Base-by-base conservation (phyloP, 352 stramenopile genomes). In the Vaucheria bursata region DNA sequence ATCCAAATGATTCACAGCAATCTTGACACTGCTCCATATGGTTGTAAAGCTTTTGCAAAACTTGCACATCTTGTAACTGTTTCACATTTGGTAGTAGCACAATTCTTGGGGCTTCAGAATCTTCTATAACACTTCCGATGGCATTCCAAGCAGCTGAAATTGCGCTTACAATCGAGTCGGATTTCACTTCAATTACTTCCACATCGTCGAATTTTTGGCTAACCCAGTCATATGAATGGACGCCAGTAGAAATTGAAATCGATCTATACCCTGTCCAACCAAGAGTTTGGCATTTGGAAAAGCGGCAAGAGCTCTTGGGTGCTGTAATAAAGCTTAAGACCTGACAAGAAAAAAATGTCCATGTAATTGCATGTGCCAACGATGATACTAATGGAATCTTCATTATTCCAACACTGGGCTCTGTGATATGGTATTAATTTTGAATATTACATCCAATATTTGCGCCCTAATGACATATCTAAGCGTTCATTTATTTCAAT, bases 11-110 rank as follows among this genome's bases (percentile, higher is more conserved):
- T 36, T 83, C 78, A 36, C 78, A 83, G 29, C 72, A 77, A 33
- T 83, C 78, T 59, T 83, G 78, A 59, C 78, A 83, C 71, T 81
- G 72, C 71, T 78, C 71, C 36, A 83, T 64, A 73, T 83, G 78
- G 31, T 80, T 67, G 38, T 83, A 83, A 6, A 83, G 68, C n/a
- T 33, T 71, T 59, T 83, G 78, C 29, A 83, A 73, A 31, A 66
- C 70, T 8, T 70, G 39, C 7, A 45, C 38, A 34, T 81, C 52
- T 32, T 35, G 45, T 34, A 83, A 40, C 0, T 71, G 66, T 6
- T 29, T 8, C 31, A 71, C 79, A 50, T 83, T 49, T 3, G 78
- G 78, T 35, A 83, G 73, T n/a, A 73, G 8, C 71, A 83, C 52
- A 0, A 83, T 67, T 1, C 35, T 50, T 12, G 78, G 25, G 36